A percentile compares a stretch with the other conserved stretches of the same genome.
phyloP scores from a whole-genome alignment of 306 rosid genomes.

The Ziziphus jujuba region DNA sequence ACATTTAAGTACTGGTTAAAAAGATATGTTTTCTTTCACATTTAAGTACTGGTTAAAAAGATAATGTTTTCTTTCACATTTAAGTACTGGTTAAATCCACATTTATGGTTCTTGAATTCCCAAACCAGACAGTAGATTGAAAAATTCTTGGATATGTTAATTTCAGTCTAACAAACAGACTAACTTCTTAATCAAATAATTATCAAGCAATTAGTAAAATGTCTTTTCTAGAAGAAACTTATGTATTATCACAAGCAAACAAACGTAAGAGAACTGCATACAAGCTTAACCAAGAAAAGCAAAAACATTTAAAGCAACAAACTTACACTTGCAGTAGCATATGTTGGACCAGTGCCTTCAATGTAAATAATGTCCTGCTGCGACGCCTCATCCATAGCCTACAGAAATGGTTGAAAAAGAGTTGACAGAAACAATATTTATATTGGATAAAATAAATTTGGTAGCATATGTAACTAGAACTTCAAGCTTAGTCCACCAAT shows the following conservation, averaged over 20 bases:
- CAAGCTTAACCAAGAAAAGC: slow-evolving; percentile 18
- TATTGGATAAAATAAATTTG: neutral
- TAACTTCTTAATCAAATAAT: neutral
- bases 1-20: neutral
- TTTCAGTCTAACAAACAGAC: neutral
- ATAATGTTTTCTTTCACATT: neutral
- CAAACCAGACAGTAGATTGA: neutral
- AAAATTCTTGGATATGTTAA: neutral
- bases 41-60: neutral
- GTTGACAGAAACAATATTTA: slow-evolving; percentile 3
- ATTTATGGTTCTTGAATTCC: neutral
- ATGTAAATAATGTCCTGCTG: slow-evolving; percentile 67
- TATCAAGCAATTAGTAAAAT: too few species aligned
- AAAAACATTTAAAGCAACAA: slow-evolving; percentile 13
- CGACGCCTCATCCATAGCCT: slow-evolving; percentile 80
- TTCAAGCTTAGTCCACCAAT: neutral
- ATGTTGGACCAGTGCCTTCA: slow-evolving; percentile 92
- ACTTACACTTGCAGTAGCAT: slow-evolving; percentile 84
- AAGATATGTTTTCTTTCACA: neutral
- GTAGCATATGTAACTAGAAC: neutral
- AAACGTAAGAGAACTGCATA: neutral
- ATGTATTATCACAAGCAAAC: neutral
- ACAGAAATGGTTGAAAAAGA: slow-evolving; percentile 22
- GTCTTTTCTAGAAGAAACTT: neutral
- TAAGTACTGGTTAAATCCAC: neutral